Conservation (phyloP, 768 basidiomycete genomes). For the Leucosporidium creatinivorum region DNA sequence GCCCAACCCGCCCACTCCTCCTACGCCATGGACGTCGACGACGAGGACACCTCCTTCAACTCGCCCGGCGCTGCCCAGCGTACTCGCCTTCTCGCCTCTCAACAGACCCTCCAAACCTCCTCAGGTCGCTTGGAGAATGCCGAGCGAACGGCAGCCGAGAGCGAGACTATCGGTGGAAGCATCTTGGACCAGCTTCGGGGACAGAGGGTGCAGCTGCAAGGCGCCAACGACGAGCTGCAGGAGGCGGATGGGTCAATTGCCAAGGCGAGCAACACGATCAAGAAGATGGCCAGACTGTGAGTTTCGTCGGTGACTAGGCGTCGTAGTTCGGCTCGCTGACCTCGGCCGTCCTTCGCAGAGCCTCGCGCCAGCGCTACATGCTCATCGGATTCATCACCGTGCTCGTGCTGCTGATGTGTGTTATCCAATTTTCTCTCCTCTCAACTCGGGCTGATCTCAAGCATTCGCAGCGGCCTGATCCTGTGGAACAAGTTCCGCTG, state of each 20-base stretch:
- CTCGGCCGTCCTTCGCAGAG: background rate
- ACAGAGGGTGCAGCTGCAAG: slow-evolving; percentile 44
- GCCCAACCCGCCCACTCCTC: slow-evolving; percentile 8
- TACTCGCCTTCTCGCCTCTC: slow-evolving; percentile 20
- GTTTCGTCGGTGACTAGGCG: slow-evolving; percentile 5
- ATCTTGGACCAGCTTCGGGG: slow-evolving; percentile 43
- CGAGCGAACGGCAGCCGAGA: slow-evolving; percentile 45
- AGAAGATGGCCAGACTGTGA: slow-evolving; percentile 45
- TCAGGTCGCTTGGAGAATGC: slow-evolving; percentile 42
- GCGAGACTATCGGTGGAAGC: slow-evolving; percentile 44
- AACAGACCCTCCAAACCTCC: slow-evolving; percentile 8
- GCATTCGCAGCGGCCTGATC: slow-evolving; percentile 31
- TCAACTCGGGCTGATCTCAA: background rate
- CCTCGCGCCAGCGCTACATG: slow-evolving; percentile 20
- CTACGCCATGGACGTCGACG: slow-evolving; percentile 18
- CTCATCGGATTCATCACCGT: slow-evolving; percentile 42
- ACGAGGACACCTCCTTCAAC: background rate
- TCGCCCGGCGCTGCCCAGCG: slow-evolving; percentile 11
- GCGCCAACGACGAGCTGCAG: slow-evolving; percentile 38
- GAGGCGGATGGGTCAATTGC: slow-evolving; percentile 44
- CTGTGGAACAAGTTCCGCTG: slow-evolving; percentile 29
- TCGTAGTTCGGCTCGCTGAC: background rate
- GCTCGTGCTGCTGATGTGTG: slow-evolving; percentile 38
- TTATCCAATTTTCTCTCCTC: background rate
- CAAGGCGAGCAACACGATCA: slow-evolving; percentile 43